These are phyloP conservation scores for Trichophyton schoenleinii DNA, from an alignment of 2,329 filamentous ascomycete species.

Conservation along the genomic window DNA sequence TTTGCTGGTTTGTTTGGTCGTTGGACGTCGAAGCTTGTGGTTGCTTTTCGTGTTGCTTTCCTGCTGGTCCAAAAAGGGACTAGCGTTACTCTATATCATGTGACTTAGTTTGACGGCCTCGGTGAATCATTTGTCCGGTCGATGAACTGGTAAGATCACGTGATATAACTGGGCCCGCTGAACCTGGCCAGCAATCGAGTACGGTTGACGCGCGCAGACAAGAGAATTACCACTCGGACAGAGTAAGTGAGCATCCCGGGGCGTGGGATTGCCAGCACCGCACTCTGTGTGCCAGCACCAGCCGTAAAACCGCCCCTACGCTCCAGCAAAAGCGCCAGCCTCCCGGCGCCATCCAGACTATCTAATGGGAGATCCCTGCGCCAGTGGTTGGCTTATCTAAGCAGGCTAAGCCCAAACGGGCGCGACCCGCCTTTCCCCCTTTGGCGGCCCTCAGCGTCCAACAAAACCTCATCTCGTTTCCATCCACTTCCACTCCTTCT, in stretches of 20 bases:
- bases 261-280: no score
- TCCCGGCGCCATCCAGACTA: neutral
- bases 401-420: constrained; percentile 9
- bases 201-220: no score
- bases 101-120: neutral
- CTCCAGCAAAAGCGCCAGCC: no score
- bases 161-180: neutral
- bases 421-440: constrained; percentile 11
- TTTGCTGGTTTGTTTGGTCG: neutral
- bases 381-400: neutral
- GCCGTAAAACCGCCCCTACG: no score
- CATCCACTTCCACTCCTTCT: constrained; percentile 10
- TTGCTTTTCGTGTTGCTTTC: neutral
- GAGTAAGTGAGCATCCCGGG: no score
- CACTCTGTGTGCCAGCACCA: no score
- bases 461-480: constrained; percentile 12
- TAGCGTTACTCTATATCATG: neutral
- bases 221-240: no score
- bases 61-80: neutral
- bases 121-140: neutral
- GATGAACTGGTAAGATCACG: neutral
- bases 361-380: neutral
- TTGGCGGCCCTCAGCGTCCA: constrained; percentile 8
- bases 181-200: neutral
- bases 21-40: neutral